Evolutionary conservation across 345 rosid genomes (phyloP), one percentile per base, ranked within the genome.

Genomic region (Populus nigra): DNA sequence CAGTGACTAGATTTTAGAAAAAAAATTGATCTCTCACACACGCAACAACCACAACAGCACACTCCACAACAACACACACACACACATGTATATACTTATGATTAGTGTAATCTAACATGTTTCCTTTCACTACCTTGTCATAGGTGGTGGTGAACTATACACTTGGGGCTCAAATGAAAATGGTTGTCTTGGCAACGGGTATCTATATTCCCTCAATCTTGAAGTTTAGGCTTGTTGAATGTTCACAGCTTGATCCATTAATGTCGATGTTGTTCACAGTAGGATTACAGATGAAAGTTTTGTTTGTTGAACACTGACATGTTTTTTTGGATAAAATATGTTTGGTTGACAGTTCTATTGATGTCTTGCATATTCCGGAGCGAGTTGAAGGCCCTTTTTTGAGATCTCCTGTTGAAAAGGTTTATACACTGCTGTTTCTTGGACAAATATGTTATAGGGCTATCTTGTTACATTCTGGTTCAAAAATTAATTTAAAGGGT

Each of bases 161-260:
- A 85, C 94, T 5, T 96, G 96, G 96, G 98, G 99, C 31, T 87
- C 94, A 72, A 93, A 96, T 74, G 97, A 96, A 84, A 96, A 91
- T 84, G 97, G 99, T 72, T 96, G 98, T 85, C 97, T 96, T 70
- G 98, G 99, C 72, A 81, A 84, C 68, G 91, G 96, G 98, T 96
- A 90, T 77, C 77, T 77, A 29, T 49, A 23, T 70, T 29, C 63
- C 29, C 27, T n/a, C n/a, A 57, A 2, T 57, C 63, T 57, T 57
- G 10, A 50, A 62, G 50, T 71, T 43, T 72, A 39, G 70, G 33
- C 65, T 73, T 27, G n/a, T 73, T 76, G 43, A 67, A 33, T 18
- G 57, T 45, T 80, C 29, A 10, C 71, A 15, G 69, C 57, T 53
- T 66, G 31, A 49, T 79, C 68, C 39, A 65, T 22, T 77, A 33